Evolutionary conservation across 75 land plant species (phyloP).

Genomic region (Selaginella tamariscina): DNA sequence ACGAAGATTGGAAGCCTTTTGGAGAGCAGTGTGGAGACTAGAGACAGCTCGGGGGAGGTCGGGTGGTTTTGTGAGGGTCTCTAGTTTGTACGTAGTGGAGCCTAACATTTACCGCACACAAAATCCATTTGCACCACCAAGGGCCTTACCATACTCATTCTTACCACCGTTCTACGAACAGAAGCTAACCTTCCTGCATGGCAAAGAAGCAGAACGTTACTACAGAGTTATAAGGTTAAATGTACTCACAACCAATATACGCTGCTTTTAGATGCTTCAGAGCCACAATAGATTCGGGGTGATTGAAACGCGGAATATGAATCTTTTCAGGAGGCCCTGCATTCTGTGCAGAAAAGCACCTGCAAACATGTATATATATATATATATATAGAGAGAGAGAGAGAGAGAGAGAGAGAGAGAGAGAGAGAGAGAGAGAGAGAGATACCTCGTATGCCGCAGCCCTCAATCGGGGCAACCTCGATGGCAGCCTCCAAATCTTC

Average conservation of each 20-base stretch:
- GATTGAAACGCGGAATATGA: conserved; percentile 57
- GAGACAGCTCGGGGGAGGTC: too few relatives aligned
- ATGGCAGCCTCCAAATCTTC: conserved; percentile 39
- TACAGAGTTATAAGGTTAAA: background rate
- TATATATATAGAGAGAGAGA: too few relatives aligned
- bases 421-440: too few relatives aligned
- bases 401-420: too few relatives aligned
- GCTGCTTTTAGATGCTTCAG: conserved; percentile 78
- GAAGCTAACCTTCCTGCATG: conserved; percentile 82
- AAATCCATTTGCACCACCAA: conserved; percentile 60
- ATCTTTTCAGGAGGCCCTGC: conserved; percentile 36
- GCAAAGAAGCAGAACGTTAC: too few relatives aligned
- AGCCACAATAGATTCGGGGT: conserved; percentile 63
- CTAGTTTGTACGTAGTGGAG: too few relatives aligned
- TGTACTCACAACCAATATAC: conserved; percentile 80
- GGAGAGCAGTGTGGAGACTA: too few relatives aligned
- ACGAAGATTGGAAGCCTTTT: too few relatives aligned
- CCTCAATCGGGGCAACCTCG: conserved; percentile 51
- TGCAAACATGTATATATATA: conserved; percentile 19
- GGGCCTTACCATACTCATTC: conserved; percentile 81
- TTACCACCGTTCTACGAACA: conserved; percentile 84
- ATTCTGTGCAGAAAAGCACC: conserved; percentile 33
- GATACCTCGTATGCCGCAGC: conserved; percentile 83
- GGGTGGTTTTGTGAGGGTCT: too few relatives aligned
- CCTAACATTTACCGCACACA: conserved; percentile 53